Conservation (phyloP, 441 rosid genomes). For the Populus hybrid region DNA sequence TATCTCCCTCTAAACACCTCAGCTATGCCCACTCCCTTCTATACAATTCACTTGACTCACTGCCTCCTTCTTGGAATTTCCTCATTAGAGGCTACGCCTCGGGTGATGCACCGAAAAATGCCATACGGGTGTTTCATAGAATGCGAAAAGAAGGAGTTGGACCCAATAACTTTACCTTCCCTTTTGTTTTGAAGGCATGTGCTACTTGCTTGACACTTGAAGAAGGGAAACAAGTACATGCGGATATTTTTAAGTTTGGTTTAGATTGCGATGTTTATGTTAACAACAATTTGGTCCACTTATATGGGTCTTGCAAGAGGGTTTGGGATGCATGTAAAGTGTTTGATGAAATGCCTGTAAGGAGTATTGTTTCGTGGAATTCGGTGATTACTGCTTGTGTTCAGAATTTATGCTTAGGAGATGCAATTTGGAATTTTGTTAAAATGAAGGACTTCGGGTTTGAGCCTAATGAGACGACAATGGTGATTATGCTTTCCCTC, state of each 20-base stretch:
- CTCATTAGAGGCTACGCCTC: conserved; percentile 58
- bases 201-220: conserved; percentile 39
- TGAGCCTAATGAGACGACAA: conserved; percentile 65
- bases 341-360: conserved; percentile 65
- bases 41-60: conserved; percentile 30
- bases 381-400: conserved; percentile 59
- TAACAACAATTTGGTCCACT: conserved; percentile 51
- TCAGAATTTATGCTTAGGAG: conserved; percentile 35
- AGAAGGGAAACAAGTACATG: conserved; percentile 68
- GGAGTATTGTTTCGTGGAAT: conserved; percentile 80
- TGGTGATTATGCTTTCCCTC: conserved; percentile 60
- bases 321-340: conserved; percentile 42
- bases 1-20: conserved; percentile 40
- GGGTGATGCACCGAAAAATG: conserved; percentile 49
- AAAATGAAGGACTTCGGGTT: conserved; percentile 48
- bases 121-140: conserved; percentile 44
- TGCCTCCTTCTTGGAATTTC: conserved; percentile 58
- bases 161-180: conserved; percentile 61
- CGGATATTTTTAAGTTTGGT: conserved; percentile 50
- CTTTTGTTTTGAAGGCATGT: conserved; percentile 65
- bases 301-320: conserved; percentile 63
- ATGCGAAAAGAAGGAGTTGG: conserved; percentile 55
- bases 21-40: conserved; percentile 45
- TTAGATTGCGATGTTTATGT: conserved; percentile 60
- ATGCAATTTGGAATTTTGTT: conserved; percentile 44